phyloP scores from a whole-genome alignment of 257 asterid genomes.

The Scutellaria galericulata region DNA sequence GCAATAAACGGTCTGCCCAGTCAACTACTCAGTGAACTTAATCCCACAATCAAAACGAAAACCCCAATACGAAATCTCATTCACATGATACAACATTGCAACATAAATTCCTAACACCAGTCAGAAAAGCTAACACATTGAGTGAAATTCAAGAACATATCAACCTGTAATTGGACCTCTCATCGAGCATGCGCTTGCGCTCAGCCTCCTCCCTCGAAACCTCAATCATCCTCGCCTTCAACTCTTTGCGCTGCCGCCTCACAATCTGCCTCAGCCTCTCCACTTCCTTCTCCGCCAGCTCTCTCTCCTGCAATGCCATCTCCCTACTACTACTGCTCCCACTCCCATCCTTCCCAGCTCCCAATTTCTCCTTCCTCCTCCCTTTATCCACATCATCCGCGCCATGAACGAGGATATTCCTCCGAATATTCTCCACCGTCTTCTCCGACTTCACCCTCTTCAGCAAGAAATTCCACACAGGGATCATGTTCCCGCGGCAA shows the following conservation, averaged over 20 bases:
- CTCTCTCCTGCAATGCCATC: conserved; percentile 90
- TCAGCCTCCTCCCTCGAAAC: conserved; percentile 97
- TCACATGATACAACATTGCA: background rate
- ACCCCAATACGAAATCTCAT: conserved; percentile 12
- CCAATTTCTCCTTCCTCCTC: conserved; percentile 60
- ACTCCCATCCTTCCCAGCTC: conserved; percentile 48
- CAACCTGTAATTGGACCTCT: conserved; percentile 90
- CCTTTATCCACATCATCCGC: conserved; percentile 60
- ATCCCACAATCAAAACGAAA: conserved; percentile 16
- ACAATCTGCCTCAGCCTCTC: conserved; percentile 94
- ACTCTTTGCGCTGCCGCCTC: conserved; percentile 93
- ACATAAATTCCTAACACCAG: conserved; percentile 8
- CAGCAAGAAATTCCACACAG: conserved; percentile 80
- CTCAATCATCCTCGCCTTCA: conserved; percentile 91
- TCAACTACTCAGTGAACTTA: conserved; percentile 24
- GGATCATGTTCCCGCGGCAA: conserved; percentile 98
- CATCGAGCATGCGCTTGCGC: conserved; percentile 91
- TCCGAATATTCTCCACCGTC: conserved; percentile 85
- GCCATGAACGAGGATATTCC: conserved; percentile 91
- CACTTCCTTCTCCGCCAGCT: conserved; percentile 94
- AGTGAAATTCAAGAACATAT: background rate
- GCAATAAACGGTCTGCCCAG: background rate
- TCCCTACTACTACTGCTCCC: conserved; percentile 71
- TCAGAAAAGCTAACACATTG: conserved; percentile 15
- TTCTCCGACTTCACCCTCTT: conserved; percentile 94